Percentiles rank a stretch among this genome's conserved stretches.
phyloP scores from a whole-genome alignment of 2,329 filamentous ascomycete genomes.

The Botryotinia calthae region DNA sequence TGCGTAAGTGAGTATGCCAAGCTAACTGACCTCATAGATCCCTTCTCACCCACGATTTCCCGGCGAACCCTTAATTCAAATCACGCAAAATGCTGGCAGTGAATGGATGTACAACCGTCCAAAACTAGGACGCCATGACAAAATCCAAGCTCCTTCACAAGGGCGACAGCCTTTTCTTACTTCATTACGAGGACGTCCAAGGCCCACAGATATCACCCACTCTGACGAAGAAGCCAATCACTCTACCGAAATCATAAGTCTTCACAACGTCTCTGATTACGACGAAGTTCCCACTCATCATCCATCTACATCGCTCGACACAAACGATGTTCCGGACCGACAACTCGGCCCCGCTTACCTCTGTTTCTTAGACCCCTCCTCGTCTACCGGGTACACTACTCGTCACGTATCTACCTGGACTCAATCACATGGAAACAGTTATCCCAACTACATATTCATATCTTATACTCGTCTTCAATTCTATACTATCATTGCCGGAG shows the following conservation, averaged over 20 bases:
- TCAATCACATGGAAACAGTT: background rate
- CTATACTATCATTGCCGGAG: constrained; percentile 1
- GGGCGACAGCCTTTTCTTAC: background rate
- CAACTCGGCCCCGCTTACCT: constrained; percentile 11
- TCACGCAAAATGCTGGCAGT: background rate
- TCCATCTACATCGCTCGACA: background rate
- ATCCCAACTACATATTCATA: constrained; percentile 11
- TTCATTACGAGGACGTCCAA: background rate
- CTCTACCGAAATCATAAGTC: background rate
- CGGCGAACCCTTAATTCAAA: background rate
- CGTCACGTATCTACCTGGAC: background rate
- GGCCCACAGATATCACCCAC: background rate
- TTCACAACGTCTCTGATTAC: background rate
- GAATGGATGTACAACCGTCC: background rate
- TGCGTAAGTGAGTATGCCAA: no score
- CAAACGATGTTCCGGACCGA: background rate
- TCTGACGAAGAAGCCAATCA: background rate
- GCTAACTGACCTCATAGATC: background rate
- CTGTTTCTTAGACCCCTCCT: background rate
- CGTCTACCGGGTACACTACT: background rate
- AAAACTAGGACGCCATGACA: constrained; percentile 1
- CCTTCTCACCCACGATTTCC: background rate
- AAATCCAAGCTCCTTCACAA: background rate
- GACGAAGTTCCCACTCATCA: background rate
- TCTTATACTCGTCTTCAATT: constrained; percentile 17